Evolutionary conservation across 129 eudicot genomes (phyloP), one percentile per base, ranked within the genome.

Genomic region (Ambrosia artemisiifolia): DNA sequence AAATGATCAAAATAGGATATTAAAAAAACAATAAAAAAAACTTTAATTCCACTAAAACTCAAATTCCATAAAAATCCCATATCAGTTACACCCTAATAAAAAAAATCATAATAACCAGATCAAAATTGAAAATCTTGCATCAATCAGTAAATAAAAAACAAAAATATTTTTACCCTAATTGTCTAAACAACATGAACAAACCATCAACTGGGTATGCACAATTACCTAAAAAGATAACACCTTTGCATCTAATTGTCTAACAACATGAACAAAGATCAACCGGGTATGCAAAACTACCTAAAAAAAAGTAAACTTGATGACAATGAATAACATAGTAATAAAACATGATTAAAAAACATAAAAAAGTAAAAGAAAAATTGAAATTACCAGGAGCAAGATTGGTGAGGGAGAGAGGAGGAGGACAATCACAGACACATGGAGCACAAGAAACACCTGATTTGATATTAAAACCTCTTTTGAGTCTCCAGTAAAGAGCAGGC

Each of bases 331-430:
- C 16, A 48, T 5, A 54, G 7, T 54, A 1, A 54, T 3, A 44
- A 9, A 11, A 44, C 32, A 5, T 48, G 1, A 24, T 24, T 24
- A 24, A 24, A 24, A 24, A 24, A 24, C 28, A 24, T 24, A 24
- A 48, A 48, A 3, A 12, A 17, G 8, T 9, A 7, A n/a, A n/a
- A n/a, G 49, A 9, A 44, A 1, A 14, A 44, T 13, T 13, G 17
- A 20, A 13, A 24, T 46, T 67, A 88, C 92, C 95, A 75, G 93
- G 91, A 74, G 86, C 86, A 77, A 88, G 85, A 38, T 86, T 85
- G 47, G 84, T 80, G 59, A 91, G 87, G 61, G 97, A 84, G 32
- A 85, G 91, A 74, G 96, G 96, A 78, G 96, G 91, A 51, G 96
- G 86, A 61, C 97, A 92, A 40, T 84, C 82, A 66, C 97, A 92